phyloP scores from a whole-genome alignment of 2,329 filamentous ascomycete genomes.

The Colletotrichum noveboracense region DNA sequence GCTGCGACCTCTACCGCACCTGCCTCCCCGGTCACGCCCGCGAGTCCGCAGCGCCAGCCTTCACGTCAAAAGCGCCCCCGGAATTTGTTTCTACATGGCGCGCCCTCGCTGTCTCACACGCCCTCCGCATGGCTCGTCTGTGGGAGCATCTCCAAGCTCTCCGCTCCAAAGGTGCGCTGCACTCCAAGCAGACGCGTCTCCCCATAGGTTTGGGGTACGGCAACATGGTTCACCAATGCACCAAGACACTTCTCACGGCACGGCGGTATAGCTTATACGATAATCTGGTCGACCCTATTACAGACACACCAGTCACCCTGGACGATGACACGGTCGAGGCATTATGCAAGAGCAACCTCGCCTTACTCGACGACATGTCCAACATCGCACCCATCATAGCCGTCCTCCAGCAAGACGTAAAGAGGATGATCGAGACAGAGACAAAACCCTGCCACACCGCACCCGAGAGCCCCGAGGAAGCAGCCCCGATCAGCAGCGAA shows the following conservation, averaged over 20 bases:
- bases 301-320: not conserved
- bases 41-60: not conserved
- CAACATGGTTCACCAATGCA: slow-evolving; percentile 5
- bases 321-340: not conserved
- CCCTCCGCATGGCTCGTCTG: not conserved
- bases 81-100: not conserved
- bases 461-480: not conserved
- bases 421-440: not conserved
- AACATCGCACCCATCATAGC: not conserved
- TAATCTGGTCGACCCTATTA: not conserved
- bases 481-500: slow-evolving; percentile 1
- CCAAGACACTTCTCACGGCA: slow-evolving; percentile 3
- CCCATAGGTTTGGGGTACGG: not conserved
- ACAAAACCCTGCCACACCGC: not conserved
- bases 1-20: slow-evolving; percentile 5
- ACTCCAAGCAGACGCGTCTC: slow-evolving; percentile 3
- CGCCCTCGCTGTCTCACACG: not conserved
- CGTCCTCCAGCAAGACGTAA: slow-evolving; percentile 8
- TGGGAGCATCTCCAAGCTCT: slow-evolving; percentile 4
- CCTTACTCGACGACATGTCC: slow-evolving; percentile 7
- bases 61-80: not conserved
- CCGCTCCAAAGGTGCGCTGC: not conserved
- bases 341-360: not conserved
- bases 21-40: not conserved
- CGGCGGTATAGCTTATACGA: not conserved